Percentiles rank a stretch among this genome's conserved stretches.
phyloP scores from a whole-genome alignment of 306 rosid species.

The apple (Malus domestica) region DNA sequence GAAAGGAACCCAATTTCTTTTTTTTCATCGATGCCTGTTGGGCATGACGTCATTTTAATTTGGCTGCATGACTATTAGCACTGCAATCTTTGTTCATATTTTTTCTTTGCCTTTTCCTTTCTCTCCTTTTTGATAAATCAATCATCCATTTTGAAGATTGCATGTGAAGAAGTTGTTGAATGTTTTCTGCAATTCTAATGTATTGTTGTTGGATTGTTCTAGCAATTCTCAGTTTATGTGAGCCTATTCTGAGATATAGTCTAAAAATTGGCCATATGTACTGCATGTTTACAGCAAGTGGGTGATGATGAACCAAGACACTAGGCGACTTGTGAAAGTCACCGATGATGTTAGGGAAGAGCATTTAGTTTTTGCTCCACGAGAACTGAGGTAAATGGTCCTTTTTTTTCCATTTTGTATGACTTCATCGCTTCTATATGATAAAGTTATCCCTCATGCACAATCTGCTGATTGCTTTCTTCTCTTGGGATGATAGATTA shows the following conservation, averaged over 20 bases:
- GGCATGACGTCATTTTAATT: background rate
- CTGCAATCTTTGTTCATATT: background rate
- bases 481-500: constrained; percentile 37
- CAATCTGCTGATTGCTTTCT: constrained; percentile 9
- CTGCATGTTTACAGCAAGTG: constrained; percentile 70
- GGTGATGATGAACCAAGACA: constrained; percentile 93
- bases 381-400: constrained; percentile 52
- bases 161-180: background rate
- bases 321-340: constrained; percentile 81
- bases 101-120: background rate
- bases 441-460: background rate
- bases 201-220: background rate
- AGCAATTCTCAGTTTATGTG: background rate
- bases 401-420: background rate
- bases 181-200: background rate
- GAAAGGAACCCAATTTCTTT: background rate
- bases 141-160: background rate
- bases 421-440: background rate
- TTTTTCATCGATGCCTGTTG: background rate
- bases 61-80: background rate
- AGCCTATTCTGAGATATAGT: constrained; percentile 2
- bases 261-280: constrained; percentile 17
- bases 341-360: constrained; percentile 79
- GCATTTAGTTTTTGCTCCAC: constrained; percentile 59
- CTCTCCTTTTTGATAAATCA: background rate